phyloP scores from a whole-genome alignment of 805 yeast genomes.

The Pichia deserticola region DNA sequence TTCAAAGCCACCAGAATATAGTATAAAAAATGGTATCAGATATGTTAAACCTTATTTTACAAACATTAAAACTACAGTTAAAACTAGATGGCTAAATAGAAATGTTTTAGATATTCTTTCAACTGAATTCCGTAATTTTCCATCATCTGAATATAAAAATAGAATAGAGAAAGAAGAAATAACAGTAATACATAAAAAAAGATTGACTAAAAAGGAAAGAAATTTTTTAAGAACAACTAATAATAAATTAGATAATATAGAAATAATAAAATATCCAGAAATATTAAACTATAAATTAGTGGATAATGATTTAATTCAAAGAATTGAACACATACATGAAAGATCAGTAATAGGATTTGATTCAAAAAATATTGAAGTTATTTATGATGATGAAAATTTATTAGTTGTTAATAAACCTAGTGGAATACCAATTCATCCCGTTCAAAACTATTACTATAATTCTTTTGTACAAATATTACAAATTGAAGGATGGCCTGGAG shows the following conservation, averaged over 20 bases:
- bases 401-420: conserved; percentile 43
- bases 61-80: conserved; percentile 30
- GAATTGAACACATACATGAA: conserved; percentile 26
- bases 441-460: conserved; percentile 38
- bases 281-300: conserved; percentile 14
- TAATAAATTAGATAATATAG: neutral
- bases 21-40: conserved; percentile 29
- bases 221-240: neutral
- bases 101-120: conserved; percentile 32
- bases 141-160: conserved; percentile 17
- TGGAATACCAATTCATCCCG: conserved; percentile 51
- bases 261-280: conserved; percentile 10
- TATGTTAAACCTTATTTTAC: conserved; percentile 36
- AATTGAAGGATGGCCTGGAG: conserved; percentile 17
- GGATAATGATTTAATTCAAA: conserved; percentile 24
- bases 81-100: conserved; percentile 38
- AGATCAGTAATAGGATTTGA: conserved; percentile 12
- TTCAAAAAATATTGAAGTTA: conserved; percentile 7
- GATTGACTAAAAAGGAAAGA: conserved; percentile 14
- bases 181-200: conserved; percentile 13
- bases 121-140: conserved; percentile 32
- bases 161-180: conserved; percentile 17
- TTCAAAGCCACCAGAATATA: conserved; percentile 14
- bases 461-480: conserved; percentile 40
- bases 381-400: conserved; percentile 24